Evolutionary conservation across 176 grass and related monocot species (phyloP), one percentile per base, ranked within the genome.

Genomic region (Cymbopogon citratus): DNA sequence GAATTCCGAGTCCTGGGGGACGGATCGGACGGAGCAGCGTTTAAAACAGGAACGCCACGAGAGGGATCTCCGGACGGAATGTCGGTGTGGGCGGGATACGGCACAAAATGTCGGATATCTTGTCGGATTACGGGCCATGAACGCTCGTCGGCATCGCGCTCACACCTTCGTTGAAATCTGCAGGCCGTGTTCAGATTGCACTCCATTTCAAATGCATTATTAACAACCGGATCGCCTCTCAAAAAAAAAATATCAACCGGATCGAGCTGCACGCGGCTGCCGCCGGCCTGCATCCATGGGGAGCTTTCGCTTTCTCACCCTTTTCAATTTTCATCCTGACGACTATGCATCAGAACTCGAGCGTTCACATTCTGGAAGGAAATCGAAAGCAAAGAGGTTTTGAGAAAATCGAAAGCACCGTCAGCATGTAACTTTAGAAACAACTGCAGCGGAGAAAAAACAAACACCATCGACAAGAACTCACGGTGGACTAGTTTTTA

Each of bases 131-230:
- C 44, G 18, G 66, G 46, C 38, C 63, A 71, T 52, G 7, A 24
- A 73, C 26, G 75, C 31, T 49, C 45, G 6, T 68, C 35, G 34
- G 21, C 71, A 43, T 69, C 63, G 51, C 51, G 75, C 77, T 84
- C 87, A 88, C 76, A 80, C 75, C 14, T 16, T 16, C 39, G 68
- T 45, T 59, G 54, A 63, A 57, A 84, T 48, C 38, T 23, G 46
- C 27, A 35, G 14, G 10, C 9, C 36, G 5, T 29, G 71, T 87
- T 87, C 85, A 87, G 65, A 87, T 28, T 5, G 2, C 1, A 19
- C 18, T 13, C 5, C 48, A 15, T 2, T 18, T 70, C 15, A 2
- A 33, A 33, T 33, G 31, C 31, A 60, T n/a, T n/a, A n/a, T n/a
- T n/a, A 41, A 45, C 18, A 23, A 64, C 13, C 26, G 45, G 38